These are phyloP conservation scores for Melaleuca alternifolia DNA, from an alignment of 345 rosid genomes.

Conservation along the genomic window DNA sequence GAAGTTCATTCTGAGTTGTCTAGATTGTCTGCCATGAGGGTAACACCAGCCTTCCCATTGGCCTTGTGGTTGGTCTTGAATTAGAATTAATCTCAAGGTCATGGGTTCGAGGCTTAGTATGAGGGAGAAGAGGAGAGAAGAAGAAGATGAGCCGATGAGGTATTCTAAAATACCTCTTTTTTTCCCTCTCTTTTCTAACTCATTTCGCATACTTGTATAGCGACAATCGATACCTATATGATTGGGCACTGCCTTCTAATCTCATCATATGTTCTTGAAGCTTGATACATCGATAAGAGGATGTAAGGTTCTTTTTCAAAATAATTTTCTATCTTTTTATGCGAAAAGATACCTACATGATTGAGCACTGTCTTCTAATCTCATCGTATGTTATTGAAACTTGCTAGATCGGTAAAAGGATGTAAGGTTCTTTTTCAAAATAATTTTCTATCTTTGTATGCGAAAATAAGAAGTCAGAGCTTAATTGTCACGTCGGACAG, in stretches of 20 bases:
- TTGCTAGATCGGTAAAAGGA: neutral
- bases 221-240: neutral
- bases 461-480: neutral
- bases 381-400: neutral
- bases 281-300: neutral
- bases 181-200: neutral
- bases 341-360: neutral
- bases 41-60: neutral
- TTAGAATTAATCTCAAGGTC: neutral
- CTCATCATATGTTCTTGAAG: neutral
- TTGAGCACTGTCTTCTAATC: too few species aligned
- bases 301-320: neutral
- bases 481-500: rapidly evolving
- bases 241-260: too few species aligned
- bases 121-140: neutral
- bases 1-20: rapidly evolving
- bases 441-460: neutral
- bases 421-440: neutral
- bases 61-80: neutral
- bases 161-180: neutral
- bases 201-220: neutral
- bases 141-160: neutral
- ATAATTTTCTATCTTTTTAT: neutral
- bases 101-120: neutral
- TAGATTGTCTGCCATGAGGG: rapidly evolving